Conservation (phyloP, 345 rosid genomes). For the Sapria himalayana region DNA sequence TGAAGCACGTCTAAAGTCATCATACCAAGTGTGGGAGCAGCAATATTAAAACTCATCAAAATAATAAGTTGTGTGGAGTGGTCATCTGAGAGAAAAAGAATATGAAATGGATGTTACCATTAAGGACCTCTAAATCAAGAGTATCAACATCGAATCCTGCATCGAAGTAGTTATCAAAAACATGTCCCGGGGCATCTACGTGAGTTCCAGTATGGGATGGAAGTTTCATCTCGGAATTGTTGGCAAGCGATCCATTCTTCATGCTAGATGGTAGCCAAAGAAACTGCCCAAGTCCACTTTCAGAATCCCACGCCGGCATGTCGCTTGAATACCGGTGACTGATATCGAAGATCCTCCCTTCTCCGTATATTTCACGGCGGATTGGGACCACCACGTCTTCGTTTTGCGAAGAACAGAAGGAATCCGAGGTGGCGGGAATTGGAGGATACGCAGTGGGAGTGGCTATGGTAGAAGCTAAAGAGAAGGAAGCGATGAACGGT, state of each 20-base stretch:
- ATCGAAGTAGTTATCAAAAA: slow-evolving; percentile 51
- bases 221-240: slow-evolving; percentile 55
- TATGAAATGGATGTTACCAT: too few species aligned
- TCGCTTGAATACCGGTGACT: slow-evolving; percentile 38
- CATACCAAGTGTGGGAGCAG: too few species aligned
- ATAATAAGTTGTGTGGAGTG: too few species aligned
- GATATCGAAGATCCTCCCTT: slow-evolving; percentile 53
- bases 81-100: too few species aligned
- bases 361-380: slow-evolving; percentile 60
- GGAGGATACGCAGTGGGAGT: slow-evolving; percentile 17
- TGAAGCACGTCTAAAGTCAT: too few species aligned
- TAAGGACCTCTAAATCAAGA: slow-evolving; percentile 51
- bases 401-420: slow-evolving; percentile 8
- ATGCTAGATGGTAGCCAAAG: slow-evolving; percentile 55
- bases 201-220: slow-evolving; percentile 76
- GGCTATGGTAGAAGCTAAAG: slow-evolving; percentile 7
- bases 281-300: slow-evolving; percentile 36
- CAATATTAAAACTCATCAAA: too few species aligned
- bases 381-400: slow-evolving; percentile 20
- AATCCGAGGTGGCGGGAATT: slow-evolving; percentile 14
- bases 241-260: slow-evolving; percentile 67
- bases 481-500: slow-evolving; percentile 9
- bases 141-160: slow-evolving; percentile 82
- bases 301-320: slow-evolving; percentile 29
- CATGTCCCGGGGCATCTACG: slow-evolving; percentile 78